These are phyloP conservation scores for Lentinula lateritia DNA, from an alignment of 768 basidiomycete species.

Conservation along the genomic window DNA sequence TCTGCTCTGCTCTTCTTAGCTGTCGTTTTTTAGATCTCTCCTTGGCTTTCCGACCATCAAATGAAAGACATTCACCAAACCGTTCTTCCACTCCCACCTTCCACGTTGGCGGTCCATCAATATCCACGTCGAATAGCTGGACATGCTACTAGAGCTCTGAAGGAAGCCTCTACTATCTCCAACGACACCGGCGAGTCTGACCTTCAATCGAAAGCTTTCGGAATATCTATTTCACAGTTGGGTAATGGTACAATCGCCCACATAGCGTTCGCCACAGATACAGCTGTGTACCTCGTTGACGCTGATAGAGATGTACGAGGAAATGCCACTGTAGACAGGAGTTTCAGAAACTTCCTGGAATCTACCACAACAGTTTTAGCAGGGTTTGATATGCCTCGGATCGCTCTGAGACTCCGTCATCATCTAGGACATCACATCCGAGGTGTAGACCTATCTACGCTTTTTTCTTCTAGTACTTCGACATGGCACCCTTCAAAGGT, in stretches of 20 bases:
- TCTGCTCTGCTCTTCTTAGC: background rate
- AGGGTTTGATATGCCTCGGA: constrained; percentile 30
- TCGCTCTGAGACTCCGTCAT: constrained; percentile 25
- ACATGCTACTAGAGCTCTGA: background rate
- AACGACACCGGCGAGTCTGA: background rate
- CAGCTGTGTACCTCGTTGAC: background rate
- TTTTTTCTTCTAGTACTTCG: constrained; percentile 15
- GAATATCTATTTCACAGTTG: background rate
- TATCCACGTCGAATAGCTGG: background rate
- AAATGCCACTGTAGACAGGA: constrained; percentile 4
- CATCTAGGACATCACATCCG: constrained; percentile 20
- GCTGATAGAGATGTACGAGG: background rate
- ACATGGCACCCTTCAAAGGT: constrained; percentile 22
- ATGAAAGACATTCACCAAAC: background rate
- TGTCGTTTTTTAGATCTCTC: background rate
- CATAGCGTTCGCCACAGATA: constrained; percentile 3
- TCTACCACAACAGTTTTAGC: constrained; percentile 17
- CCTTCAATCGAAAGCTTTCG: background rate
- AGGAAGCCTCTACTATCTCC: background rate
- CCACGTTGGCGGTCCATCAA: background rate
- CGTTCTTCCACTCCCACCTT: background rate
- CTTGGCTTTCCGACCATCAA: background rate
- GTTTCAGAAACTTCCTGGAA: constrained; percentile 14
- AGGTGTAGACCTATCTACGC: constrained; percentile 33
- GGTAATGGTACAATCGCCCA: background rate